A percentile compares a stretch with the other conserved stretches of the same genome.
Evolutionary conservation across 805 yeast species (phyloP).

Genomic region (Yarrowia yakushimensis): DNA sequence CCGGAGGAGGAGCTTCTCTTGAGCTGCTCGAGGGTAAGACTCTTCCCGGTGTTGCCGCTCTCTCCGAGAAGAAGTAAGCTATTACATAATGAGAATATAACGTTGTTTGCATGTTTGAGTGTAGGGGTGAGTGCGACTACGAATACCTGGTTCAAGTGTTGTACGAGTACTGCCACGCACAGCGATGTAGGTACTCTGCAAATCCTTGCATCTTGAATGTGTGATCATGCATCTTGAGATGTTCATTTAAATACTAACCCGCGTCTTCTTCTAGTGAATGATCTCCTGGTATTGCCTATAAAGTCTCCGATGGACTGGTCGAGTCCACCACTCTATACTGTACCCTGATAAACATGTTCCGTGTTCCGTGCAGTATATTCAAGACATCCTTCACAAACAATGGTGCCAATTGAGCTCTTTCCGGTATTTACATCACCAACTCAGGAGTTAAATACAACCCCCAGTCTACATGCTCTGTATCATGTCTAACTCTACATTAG

Average conservation of each 20-base stretch:
- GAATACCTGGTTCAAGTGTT: too few relatives aligned
- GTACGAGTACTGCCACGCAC: too few relatives aligned
- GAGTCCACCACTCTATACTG: not conserved
- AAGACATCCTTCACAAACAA: too few relatives aligned
- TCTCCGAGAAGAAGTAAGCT: slow-evolving; percentile 59
- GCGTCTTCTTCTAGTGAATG: slow-evolving; percentile 8
- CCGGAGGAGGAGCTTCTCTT: slow-evolving; percentile 99
- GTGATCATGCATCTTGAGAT: not conserved
- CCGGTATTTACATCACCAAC: too few relatives aligned
- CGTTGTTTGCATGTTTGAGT: not conserved
- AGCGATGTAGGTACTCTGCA: too few relatives aligned
- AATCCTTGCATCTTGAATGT: not conserved
- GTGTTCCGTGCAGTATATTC: too few relatives aligned
- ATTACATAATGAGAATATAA: not conserved
- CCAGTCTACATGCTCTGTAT: too few relatives aligned
- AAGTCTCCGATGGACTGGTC: slow-evolving; percentile 17
- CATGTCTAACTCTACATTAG: too few relatives aligned
- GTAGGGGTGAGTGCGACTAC: too few relatives aligned
- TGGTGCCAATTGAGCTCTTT: too few relatives aligned
- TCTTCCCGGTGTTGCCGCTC: slow-evolving; percentile 95
- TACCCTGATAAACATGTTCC: too few relatives aligned
- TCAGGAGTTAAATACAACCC: too few relatives aligned
- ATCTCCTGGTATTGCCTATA: slow-evolving; percentile 1
- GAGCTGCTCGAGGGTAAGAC: slow-evolving; percentile 98
- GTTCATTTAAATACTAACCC: not conserved